These are phyloP conservation scores for Xylariales sp. DNA, from an alignment of 2,329 filamentous ascomycete species.

Conservation along the genomic window DNA sequence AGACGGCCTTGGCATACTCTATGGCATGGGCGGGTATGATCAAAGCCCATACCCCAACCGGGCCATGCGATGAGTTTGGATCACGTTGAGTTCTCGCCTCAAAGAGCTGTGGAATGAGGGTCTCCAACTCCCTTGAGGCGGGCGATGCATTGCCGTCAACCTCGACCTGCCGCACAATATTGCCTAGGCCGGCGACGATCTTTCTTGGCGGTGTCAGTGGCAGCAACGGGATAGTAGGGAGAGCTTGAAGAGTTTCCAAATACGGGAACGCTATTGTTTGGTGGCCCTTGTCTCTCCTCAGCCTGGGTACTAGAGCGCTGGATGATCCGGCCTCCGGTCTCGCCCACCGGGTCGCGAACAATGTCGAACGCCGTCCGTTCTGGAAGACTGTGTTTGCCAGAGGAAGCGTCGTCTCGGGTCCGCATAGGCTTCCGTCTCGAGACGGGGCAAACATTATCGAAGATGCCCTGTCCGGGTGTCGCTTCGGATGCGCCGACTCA, in stretches of 20 bases:
- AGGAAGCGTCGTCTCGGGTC: slow-evolving; percentile 48
- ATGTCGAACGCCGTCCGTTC: slow-evolving; percentile 58
- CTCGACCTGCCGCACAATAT: slow-evolving; percentile 66
- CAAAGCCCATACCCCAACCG: slow-evolving; percentile 69
- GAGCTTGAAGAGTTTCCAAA: neutral
- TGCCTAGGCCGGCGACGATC: slow-evolving; percentile 66
- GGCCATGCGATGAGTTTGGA: slow-evolving; percentile 24
- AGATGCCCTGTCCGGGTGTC: slow-evolving; percentile 25
- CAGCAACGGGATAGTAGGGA: slow-evolving; percentile 41
- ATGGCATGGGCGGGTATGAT: slow-evolving; percentile 48
- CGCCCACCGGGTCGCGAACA: slow-evolving; percentile 45
- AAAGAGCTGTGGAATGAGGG: slow-evolving; percentile 55
- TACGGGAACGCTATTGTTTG: slow-evolving; percentile 27
- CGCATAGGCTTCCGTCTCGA: neutral
- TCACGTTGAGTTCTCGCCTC: slow-evolving; percentile 29
- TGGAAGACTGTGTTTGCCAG: slow-evolving; percentile 76
- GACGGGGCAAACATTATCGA: neutral
- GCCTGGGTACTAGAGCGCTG: slow-evolving; percentile 18
- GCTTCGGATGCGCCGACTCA: slow-evolving; percentile 24
- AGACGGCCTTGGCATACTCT: slow-evolving; percentile 16
- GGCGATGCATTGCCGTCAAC: slow-evolving; percentile 44
- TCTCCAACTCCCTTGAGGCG: slow-evolving; percentile 69
- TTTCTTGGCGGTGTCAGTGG: slow-evolving; percentile 59
- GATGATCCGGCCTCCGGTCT: slow-evolving; percentile 14
- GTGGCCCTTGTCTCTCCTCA: slow-evolving; percentile 31